Evolutionary conservation across 257 asterid species (phyloP).

Genomic region (Jasminum sambac): DNA sequence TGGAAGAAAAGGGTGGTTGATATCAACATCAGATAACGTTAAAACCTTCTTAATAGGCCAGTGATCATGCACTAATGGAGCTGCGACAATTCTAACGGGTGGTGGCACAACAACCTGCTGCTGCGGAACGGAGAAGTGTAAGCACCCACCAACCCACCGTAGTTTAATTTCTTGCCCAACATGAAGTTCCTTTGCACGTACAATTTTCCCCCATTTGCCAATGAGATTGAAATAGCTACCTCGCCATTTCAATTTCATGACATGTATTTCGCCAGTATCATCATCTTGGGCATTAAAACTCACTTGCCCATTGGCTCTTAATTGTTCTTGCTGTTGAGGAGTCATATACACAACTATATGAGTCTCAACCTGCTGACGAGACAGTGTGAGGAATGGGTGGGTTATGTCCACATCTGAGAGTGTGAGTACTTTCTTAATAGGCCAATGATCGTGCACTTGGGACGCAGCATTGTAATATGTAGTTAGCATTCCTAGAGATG

Average conservation of each 20-base stretch:
- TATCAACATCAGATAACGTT: constrained; percentile 50
- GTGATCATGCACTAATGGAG: constrained; percentile 37
- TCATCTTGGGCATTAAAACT: constrained; percentile 52
- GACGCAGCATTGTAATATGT: constrained; percentile 31
- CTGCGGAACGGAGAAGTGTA: constrained; percentile 52
- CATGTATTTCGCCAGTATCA: constrained; percentile 45
- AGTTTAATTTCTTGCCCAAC: constrained; percentile 52
- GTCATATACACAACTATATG: constrained; percentile 45
- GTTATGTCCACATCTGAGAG: constrained; percentile 55
- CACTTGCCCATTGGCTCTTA: constrained; percentile 42
- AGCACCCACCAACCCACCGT: constrained; percentile 48
- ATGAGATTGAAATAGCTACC: constrained; percentile 55
- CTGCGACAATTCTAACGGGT: constrained; percentile 39
- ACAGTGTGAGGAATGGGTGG: constrained; percentile 52
- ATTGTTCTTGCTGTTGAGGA: constrained; percentile 41
- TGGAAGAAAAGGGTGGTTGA: constrained; percentile 53
- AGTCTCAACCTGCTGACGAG: constrained; percentile 54
- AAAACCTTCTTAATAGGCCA: constrained; percentile 58
- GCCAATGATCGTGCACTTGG: constrained; percentile 44
- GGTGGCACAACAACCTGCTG: constrained; percentile 38
- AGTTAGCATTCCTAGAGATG: constrained; percentile 35
- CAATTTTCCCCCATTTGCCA: constrained; percentile 58
- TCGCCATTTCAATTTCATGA: constrained; percentile 57
- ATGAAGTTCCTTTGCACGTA: constrained; percentile 47
- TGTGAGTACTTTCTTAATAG: constrained; percentile 47